Conservation (phyloP, 2,329 filamentous ascomycete species). For the Akanthomyces dipterigenus region DNA sequence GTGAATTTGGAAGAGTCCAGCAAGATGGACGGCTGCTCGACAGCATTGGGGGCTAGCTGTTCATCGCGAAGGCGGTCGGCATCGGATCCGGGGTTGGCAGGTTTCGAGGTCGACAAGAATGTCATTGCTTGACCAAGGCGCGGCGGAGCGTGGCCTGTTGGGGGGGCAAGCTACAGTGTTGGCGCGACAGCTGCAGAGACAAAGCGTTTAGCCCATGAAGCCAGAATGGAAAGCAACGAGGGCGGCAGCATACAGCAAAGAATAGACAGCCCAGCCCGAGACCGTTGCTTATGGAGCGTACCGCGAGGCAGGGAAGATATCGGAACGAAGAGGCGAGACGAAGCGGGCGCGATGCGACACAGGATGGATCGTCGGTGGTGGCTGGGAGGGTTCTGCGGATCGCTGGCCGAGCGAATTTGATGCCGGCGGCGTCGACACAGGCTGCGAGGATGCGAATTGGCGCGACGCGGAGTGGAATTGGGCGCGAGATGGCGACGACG, state of each 20-base stretch:
- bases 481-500: background rate
- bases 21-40: background rate
- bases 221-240: background rate
- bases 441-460: background rate
- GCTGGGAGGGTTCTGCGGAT: background rate
- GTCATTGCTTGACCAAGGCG: slow-evolving; percentile 7
- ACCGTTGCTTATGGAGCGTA: background rate
- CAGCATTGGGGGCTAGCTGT: background rate
- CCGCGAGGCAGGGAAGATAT: background rate
- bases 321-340: background rate
- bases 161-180: background rate
- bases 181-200: background rate
- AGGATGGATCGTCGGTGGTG: background rate
- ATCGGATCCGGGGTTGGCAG: background rate
- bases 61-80: background rate
- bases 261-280: background rate
- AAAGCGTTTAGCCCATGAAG: background rate
- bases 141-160: background rate
- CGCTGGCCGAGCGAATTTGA: background rate
- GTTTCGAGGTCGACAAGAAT: background rate
- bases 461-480: background rate
- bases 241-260: background rate
- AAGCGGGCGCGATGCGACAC: background rate
- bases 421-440: background rate
- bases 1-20: background rate